Evolutionary conservation across 345 rosid genomes (phyloP), one percentile per base, ranked within the genome.

Genomic region (Bretschneidera sinensis): DNA sequence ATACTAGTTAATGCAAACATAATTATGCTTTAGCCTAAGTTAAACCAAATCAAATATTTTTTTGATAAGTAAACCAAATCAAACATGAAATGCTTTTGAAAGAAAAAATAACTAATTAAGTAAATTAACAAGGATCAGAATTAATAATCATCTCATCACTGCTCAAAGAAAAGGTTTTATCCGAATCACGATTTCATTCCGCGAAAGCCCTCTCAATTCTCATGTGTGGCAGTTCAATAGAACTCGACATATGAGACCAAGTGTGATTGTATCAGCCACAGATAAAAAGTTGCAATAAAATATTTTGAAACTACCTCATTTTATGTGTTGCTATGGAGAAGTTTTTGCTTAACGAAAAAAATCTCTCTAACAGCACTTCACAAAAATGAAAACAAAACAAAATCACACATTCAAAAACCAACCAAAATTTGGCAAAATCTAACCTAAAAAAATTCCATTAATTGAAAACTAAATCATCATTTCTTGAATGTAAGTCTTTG

Each of bases 111-210:
- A n/a, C n/a, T n/a, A n/a, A n/a, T n/a, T n/a, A n/a, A n/a, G n/a
- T n/a, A n/a, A 24, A 31, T 48, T 43, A 43, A 47, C 48, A 48
- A 17, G 19, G 24, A 54, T 48, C 21, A 31, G 54, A 59, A 4
- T 45, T 54, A n/a, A n/a, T n/a, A n/a, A 17, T 33, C 34, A 18
- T 51, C 84, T 59, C 59, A 91, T 96, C 71, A 66, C 66, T 67
- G 18, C 43, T 54, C 85, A 75, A 7, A 88, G 0, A 25, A 60
- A 60, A 25, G 86, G 86, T 75, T 88, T 89, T 57, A 91, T 59
- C 24, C 21, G 47, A 22, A 56, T 33, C 45, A 52, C 68, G 23
- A 79, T 45, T 39, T 74, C 86, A 7, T 67, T 39, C 24, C 52
- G 0, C 0, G 78, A 72, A 63, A 24, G 62, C 63, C 76, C 67